phyloP scores from a whole-genome alignment of 2,329 filamentous ascomycete species.

The Pestalotiopsis sp. region DNA sequence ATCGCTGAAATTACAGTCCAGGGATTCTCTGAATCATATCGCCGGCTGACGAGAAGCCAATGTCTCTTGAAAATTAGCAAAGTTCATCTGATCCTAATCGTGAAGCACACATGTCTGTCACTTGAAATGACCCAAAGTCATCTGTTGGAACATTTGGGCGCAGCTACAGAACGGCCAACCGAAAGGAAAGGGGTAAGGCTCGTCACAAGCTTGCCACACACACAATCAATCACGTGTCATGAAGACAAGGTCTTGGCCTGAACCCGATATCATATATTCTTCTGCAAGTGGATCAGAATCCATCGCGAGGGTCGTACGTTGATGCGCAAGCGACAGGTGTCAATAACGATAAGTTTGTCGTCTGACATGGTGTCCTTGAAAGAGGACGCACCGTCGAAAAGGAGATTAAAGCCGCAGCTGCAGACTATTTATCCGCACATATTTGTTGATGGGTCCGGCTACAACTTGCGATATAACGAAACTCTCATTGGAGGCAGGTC shows the following conservation, averaged over 20 bases:
- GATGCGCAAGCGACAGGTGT: not conserved
- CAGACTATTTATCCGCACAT: not conserved
- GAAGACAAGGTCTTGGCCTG: not conserved
- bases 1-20: not conserved
- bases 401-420: not conserved
- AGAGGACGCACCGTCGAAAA: too few relatives aligned
- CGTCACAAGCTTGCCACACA: not conserved
- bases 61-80: not conserved
- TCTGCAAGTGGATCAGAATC: not conserved
- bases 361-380: too few relatives aligned
- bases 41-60: not conserved
- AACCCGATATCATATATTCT: not conserved
- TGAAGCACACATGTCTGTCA: not conserved
- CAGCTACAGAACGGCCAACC: not conserved
- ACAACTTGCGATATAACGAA: not conserved
- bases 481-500: not conserved
- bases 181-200: not conserved
- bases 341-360: not conserved
- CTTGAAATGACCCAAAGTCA: not conserved
- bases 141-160: not conserved
- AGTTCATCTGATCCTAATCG: not conserved
- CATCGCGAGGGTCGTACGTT: not conserved
- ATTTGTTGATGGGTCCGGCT: not conserved
- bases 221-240: not conserved
- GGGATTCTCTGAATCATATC: not conserved